A percentile compares a stretch with the other conserved stretches of the same genome.
These are phyloP conservation scores for Suhomyces sp. DNA, from an alignment of 805 yeast species.

Conservation along the genomic window DNA sequence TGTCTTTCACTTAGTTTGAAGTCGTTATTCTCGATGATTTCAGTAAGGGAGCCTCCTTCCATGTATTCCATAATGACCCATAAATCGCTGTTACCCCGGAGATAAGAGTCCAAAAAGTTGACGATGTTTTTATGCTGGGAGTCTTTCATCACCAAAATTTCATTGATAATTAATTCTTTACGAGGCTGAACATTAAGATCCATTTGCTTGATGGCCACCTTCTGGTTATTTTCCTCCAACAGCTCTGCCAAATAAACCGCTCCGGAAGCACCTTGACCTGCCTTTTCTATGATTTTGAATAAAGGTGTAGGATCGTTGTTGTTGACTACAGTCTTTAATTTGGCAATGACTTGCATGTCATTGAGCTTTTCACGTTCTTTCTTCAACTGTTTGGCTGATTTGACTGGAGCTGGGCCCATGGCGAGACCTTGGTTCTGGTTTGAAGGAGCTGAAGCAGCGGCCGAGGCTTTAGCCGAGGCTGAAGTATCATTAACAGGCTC, in stretches of 20 bases:
- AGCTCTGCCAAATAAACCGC: slow-evolving; percentile 86
- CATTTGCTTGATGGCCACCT: slow-evolving; percentile 96
- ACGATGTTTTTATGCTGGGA: slow-evolving; percentile 93
- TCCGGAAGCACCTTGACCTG: slow-evolving; percentile 98
- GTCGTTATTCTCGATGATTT: slow-evolving; percentile 87
- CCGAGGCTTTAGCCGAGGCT: background rate
- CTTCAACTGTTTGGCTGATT: slow-evolving; percentile 39
- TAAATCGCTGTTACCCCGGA: slow-evolving; percentile 54
- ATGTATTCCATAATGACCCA: slow-evolving; percentile 99
- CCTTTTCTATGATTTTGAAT: slow-evolving; percentile 73
- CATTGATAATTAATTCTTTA: slow-evolving; percentile 92
- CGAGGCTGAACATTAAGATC: slow-evolving; percentile 87
- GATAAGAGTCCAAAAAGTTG: slow-evolving; percentile 85
- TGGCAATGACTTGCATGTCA: slow-evolving; percentile 84
- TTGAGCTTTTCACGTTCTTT: slow-evolving; percentile 52
- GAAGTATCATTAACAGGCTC: background rate
- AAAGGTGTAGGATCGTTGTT: slow-evolving; percentile 82
- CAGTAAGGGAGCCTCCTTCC: slow-evolving; percentile 98
- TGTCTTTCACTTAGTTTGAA: slow-evolving; percentile 73
- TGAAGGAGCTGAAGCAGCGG: background rate
- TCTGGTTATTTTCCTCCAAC: slow-evolving; percentile 50
- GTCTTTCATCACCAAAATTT: slow-evolving; percentile 94
- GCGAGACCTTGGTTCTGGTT: slow-evolving; percentile 2
- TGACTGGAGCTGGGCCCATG: slow-evolving; percentile 16
- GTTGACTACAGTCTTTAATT: slow-evolving; percentile 77